Conservation (phyloP, 2,329 filamentous ascomycete genomes). For the Fusarium sp. region DNA sequence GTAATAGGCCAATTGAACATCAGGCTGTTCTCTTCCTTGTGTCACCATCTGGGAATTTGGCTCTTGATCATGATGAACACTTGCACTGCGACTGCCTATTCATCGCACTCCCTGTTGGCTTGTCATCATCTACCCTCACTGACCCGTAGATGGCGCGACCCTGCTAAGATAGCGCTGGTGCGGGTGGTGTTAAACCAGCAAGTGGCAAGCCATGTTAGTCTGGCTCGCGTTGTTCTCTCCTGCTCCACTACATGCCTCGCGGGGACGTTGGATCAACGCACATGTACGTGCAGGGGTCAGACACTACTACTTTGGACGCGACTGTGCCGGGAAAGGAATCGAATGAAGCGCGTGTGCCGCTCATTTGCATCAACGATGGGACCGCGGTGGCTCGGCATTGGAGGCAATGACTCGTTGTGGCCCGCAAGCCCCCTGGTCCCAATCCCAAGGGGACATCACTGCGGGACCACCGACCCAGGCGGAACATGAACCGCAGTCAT, state of each 20-base stretch:
- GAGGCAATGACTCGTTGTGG: background rate
- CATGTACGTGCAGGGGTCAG: background rate
- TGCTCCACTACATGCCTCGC: background rate
- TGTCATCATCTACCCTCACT: background rate
- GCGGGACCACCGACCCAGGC: background rate
- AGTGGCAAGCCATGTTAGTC: background rate
- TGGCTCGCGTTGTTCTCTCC: background rate
- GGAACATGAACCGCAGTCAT: background rate
- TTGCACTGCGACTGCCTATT: background rate
- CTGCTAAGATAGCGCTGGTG: background rate
- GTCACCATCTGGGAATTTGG: background rate
- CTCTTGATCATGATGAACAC: background rate
- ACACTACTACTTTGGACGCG: background rate
- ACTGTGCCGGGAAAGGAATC: background rate
- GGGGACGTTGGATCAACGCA: background rate
- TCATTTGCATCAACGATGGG: background rate
- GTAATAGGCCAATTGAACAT: background rate
- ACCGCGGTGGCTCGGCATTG: background rate
- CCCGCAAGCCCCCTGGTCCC: background rate
- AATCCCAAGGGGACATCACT: background rate
- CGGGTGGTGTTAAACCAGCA: background rate
- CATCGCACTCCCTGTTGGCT: background rate
- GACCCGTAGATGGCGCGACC: background rate
- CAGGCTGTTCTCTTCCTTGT: background rate
- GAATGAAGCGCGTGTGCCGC: background rate